Conservation (phyloP, 306 rosid species). For the Adenanthera pavonina region DNA sequence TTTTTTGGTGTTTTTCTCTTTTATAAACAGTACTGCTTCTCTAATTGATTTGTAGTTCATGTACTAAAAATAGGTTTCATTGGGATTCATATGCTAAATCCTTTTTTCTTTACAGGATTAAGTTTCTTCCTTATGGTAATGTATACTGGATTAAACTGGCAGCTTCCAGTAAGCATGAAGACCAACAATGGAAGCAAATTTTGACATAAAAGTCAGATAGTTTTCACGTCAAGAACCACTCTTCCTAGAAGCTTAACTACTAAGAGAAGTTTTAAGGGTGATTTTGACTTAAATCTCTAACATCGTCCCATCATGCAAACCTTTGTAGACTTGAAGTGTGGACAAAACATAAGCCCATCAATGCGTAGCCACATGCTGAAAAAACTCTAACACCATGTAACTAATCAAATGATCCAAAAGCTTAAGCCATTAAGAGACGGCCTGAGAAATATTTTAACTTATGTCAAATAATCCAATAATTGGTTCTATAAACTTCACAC, state of each 20-base stretch:
- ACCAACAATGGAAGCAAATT: background rate
- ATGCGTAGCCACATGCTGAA: too few species aligned
- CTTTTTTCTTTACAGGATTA: background rate
- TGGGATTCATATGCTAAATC: background rate
- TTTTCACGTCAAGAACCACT: background rate
- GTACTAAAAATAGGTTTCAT: slow-evolving; percentile 16
- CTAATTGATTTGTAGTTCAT: too few species aligned
- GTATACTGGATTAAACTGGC: background rate
- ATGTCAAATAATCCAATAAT: too few species aligned
- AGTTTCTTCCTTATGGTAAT: slow-evolving; percentile 19
- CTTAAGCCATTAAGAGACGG: background rate
- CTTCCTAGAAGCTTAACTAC: background rate
- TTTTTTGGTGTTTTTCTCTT: too few species aligned
- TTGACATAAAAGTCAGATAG: background rate
- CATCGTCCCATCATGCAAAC: background rate
- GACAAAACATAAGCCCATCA: background rate
- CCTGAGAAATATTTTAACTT: background rate
- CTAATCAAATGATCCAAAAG: background rate
- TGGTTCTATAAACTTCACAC: too few species aligned
- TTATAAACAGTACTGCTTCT: too few species aligned
- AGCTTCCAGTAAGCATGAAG: background rate
- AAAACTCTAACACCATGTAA: background rate
- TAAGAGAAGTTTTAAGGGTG: background rate
- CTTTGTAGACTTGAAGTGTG: background rate
- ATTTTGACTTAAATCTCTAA: background rate